phyloP scores from a whole-genome alignment of 2,329 filamentous ascomycete genomes.

The Fusarium sp. region DNA sequence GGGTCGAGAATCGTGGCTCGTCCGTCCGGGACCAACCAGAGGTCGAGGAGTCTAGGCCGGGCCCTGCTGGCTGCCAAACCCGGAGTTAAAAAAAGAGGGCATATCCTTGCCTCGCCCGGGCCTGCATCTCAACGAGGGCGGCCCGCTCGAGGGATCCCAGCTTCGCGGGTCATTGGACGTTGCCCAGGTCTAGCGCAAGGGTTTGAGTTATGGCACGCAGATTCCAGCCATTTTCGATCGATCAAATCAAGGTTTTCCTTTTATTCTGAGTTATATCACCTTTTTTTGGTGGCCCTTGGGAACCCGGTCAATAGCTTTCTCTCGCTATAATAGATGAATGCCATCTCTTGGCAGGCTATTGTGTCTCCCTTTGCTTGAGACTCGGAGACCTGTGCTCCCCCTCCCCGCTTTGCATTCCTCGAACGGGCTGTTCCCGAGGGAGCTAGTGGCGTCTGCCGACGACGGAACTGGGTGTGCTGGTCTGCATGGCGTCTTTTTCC shows the following conservation, averaged over 20 bases:
- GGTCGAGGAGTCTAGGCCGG: background rate
- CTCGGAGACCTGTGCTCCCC: background rate
- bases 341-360: slow-evolving; percentile 3
- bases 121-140: background rate
- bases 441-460: slow-evolving; percentile 39
- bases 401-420: slow-evolving; percentile 33
- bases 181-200: slow-evolving; percentile 14
- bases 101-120: background rate
- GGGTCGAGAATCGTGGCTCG: slow-evolving; percentile 12
- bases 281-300: slow-evolving; percentile 1
- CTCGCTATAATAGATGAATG: background rate
- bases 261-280: background rate
- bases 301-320: background rate
- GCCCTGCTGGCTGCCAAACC: background rate
- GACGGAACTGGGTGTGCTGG: slow-evolving; percentile 9
- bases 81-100: background rate
- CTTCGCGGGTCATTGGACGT: slow-evolving; percentile 18
- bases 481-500: background rate
- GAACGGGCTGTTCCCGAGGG: slow-evolving; percentile 42
- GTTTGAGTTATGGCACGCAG: slow-evolving; percentile 20
- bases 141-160: slow-evolving; percentile 22
- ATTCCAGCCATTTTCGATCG: slow-evolving; percentile 19
- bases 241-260: background rate
- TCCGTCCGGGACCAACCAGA: background rate
- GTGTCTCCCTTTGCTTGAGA: slow-evolving; percentile 15